These are phyloP conservation scores for Podospora pseudocomata DNA, from an alignment of 495 filamentous ascomycete genomes.

Conservation along the genomic window DNA sequence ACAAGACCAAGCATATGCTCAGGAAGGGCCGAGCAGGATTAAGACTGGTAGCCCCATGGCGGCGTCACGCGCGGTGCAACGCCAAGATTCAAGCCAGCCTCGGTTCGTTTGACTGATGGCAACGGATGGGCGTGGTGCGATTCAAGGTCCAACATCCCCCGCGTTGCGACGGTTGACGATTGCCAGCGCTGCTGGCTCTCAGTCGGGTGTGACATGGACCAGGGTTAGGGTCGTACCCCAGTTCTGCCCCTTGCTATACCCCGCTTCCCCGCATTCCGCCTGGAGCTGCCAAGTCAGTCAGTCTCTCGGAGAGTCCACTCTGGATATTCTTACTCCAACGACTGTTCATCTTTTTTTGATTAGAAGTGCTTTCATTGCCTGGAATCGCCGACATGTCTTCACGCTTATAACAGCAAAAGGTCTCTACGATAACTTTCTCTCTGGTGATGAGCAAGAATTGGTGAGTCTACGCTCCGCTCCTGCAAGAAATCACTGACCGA, in stretches of 20 bases:
- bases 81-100: not conserved
- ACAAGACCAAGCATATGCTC: not conserved
- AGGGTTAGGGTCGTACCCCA: constrained; percentile 2
- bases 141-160: not conserved
- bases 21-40: not conserved
- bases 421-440: no score
- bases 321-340: not conserved
- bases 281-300: not conserved
- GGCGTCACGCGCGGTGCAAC: not conserved
- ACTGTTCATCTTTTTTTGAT: not conserved
- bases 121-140: not conserved
- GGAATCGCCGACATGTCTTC: no score
- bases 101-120: not conserved
- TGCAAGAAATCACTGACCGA: not conserved
- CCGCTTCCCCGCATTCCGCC: constrained; percentile 1
- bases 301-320: not conserved
- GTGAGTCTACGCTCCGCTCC: not conserved
- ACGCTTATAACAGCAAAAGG: no score
- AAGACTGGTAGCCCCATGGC: not conserved
- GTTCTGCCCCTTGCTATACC: not conserved
- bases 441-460: not conserved
- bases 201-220: not conserved
- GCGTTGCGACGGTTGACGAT: not conserved
- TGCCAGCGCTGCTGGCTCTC: not conserved
- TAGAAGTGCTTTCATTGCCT: not conserved